Base-by-base conservation (phyloP, 768 basidiomycete genomes). In the Neoboletus magnificus region DNA sequence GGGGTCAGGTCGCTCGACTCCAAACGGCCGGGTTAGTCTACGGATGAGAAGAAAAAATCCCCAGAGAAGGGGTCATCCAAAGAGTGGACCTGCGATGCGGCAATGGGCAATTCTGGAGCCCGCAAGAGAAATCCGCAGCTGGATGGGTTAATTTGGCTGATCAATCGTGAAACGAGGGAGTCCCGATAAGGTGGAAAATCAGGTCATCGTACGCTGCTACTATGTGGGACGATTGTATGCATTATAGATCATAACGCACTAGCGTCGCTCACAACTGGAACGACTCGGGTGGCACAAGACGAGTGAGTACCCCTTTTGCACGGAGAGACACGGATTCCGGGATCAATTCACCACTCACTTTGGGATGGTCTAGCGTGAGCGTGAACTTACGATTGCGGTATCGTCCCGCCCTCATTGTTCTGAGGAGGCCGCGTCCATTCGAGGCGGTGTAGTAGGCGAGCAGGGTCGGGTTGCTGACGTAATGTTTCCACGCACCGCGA, bases 401-500 rank as follows among this genome's bases (percentile, higher is more conserved):
- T 20, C 27, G 33, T 37, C 35, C 25, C 48, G 16, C 3, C 18
- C 12, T n/a, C 16, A 15, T 16, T 35, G 10, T 29, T 45, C 27
- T 45, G 25, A 29, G 44, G 35, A 53, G 33, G 35, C n/a, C 35
- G 15, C 37, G 36, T 37, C n/a, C 20, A 22, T 40, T 25, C 13
- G 44, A 30, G 47, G 47, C 53, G 27, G 54, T 55, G 42, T 20
- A 8, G 42, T 20, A 8, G 36, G 32, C 18, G 5, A n/a, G 52
- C 35, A 33, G 46, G 32, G 37, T 47, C 46, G 40, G 44, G 23
- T 58, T 55, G 67, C 69, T 71, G 70, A 71, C 58, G 50, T 73
- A 71, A 71, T 56, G 32, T 64, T 73, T 62, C 63, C 71, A 67
- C 70, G 65, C 67, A 43, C 46, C 46, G 45, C 50, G 63, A 67